phyloP scores from a whole-genome alignment of 176 grass and related monocot species.

The Carex pumila region DNA sequence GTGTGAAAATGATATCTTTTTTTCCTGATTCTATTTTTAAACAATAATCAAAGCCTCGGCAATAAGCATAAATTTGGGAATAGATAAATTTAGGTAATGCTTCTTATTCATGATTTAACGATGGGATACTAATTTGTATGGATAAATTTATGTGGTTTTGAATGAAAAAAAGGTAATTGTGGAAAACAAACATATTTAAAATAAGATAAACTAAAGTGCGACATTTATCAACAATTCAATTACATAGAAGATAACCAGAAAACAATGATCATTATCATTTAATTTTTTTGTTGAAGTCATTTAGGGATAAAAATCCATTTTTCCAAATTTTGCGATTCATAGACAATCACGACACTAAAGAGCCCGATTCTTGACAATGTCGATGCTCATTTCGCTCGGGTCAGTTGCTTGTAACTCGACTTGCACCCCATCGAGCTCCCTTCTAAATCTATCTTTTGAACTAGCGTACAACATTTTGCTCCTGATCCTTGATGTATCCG shows the following conservation, averaged over 20 bases:
- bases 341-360: not conserved
- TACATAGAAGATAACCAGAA: not conserved
- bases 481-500: conserved; percentile 24
- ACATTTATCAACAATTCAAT: not conserved
- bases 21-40: no score
- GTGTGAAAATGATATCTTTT: no score
- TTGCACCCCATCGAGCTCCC: conserved; percentile 28
- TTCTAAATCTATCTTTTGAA: conserved; percentile 36
- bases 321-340: not conserved
- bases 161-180: not conserved
- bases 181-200: not conserved
- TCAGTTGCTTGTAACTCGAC: conserved; percentile 28
- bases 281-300: not conserved
- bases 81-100: no score
- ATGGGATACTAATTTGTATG: no score
- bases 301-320: not conserved
- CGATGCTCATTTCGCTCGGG: conserved; percentile 28
- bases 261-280: not conserved
- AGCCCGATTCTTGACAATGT: conserved; percentile 18
- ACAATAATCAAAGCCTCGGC: no score
- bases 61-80: no score
- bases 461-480: conserved; percentile 29
- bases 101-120: no score
- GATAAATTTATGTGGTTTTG: no score
- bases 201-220: not conserved